Evolutionary conservation across 345 rosid genomes (phyloP).

Genomic region (Eucalyptus curtisii): DNA sequence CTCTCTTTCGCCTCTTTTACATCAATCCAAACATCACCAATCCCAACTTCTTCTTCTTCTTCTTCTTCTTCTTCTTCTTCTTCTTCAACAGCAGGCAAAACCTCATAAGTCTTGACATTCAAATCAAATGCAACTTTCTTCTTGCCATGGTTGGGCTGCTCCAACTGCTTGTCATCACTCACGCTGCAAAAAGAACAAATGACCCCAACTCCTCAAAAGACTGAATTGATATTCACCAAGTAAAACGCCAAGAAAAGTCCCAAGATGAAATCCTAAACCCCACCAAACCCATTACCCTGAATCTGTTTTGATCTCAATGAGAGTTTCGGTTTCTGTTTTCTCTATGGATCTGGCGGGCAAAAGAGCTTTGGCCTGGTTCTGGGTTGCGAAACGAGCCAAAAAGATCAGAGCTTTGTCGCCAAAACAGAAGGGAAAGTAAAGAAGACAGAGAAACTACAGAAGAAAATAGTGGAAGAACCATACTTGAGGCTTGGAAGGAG

Average conservation of each 20-base stretch:
- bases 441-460: not conserved
- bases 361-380: constrained; percentile 18
- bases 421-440: not conserved
- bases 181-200: not conserved
- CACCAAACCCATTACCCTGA: not conserved
- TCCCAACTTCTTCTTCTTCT: not conserved
- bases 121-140: constrained; percentile 44
- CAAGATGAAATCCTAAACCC: not conserved
- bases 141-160: not conserved
- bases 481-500: constrained; percentile 21
- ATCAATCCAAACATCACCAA: not conserved
- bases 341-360: constrained; percentile 1
- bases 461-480: not conserved
- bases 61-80: not conserved
- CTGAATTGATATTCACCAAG: not conserved
- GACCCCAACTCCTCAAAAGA: not conserved
- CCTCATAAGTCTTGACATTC: constrained; percentile 16
- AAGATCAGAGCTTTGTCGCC: not conserved
- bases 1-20: not conserved
- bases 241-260: not conserved
- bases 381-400: not conserved
- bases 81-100: not conserved
- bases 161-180: constrained; percentile 6
- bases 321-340: constrained; percentile 1
- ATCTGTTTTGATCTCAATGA: not conserved